A percentile compares a stretch with the other conserved stretches of the same genome.
These are phyloP conservation scores for Fagopyrum tataricum DNA, from an alignment of 148 eudicot species.

Conservation along the genomic window DNA sequence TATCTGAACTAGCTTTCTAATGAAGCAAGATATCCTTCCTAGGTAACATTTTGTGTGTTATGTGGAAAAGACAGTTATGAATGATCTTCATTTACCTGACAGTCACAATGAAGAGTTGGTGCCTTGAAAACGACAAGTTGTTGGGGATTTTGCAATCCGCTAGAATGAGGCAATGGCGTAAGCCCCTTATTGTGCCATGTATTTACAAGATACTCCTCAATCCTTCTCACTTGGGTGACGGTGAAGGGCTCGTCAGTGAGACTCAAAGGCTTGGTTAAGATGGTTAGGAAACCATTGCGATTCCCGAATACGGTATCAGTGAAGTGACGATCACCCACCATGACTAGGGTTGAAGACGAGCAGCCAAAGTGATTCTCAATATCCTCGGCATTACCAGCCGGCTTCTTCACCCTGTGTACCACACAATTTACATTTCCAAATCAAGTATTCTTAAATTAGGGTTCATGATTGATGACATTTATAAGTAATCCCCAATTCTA, in stretches of 20 bases:
- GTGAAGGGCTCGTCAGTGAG: conserved; percentile 61
- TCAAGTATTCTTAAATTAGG: not conserved
- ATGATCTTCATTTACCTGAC: too few species aligned
- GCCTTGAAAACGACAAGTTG: conserved; percentile 27
- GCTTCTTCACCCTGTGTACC: conserved; percentile 51
- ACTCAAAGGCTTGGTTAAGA: conserved; percentile 66
- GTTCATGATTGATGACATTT: too few species aligned
- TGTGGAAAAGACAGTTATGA: too few species aligned
- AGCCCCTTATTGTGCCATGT: conserved; percentile 48
- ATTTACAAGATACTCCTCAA: conserved; percentile 54
- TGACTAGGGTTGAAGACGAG: conserved; percentile 42
- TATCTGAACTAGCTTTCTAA: too few species aligned
- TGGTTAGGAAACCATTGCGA: conserved; percentile 70
- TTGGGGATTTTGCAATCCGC: conserved; percentile 27
- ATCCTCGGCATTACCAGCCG: conserved; percentile 77
- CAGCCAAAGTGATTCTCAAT: conserved; percentile 65
- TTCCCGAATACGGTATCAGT: conserved; percentile 86
- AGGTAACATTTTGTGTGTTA: too few species aligned
- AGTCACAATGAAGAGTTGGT: not conserved
- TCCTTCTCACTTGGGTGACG: conserved; percentile 62
- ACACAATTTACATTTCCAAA: not conserved
- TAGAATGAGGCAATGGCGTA: conserved; percentile 40
- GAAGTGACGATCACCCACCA: conserved; percentile 93
- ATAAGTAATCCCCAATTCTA: not conserved
- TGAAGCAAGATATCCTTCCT: too few species aligned